Percentiles rank a stretch among this genome's conserved stretches.
phyloP scores from a whole-genome alignment of 1,139 yeast species.

The Zygoascus hellenicus region DNA sequence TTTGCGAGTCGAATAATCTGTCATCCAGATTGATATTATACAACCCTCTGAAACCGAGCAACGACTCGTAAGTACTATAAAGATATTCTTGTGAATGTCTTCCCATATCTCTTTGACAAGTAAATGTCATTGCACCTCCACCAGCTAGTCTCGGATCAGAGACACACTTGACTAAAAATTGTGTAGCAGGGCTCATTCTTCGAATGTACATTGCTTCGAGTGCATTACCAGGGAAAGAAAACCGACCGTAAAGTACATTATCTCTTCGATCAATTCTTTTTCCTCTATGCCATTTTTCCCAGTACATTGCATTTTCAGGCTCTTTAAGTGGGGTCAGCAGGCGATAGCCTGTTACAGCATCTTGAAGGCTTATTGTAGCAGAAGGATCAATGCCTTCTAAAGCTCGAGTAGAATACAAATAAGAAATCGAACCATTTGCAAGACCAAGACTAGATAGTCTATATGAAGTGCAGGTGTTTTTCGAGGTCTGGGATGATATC shows the following conservation, averaged over 20 bases:
- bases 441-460: constrained; percentile 61
- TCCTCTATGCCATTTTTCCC: constrained; percentile 33
- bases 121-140: constrained; percentile 57
- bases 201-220: constrained; percentile 85
- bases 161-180: constrained; percentile 66
- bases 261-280: constrained; percentile 29
- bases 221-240: constrained; percentile 83
- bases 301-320: constrained; percentile 22
- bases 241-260: constrained; percentile 65
- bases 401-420: constrained; percentile 64
- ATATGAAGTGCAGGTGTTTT: constrained; percentile 67
- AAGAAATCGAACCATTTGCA: constrained; percentile 79
- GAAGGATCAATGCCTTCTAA: constrained; percentile 50
- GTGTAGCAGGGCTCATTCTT: constrained; percentile 54
- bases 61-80: constrained; percentile 82
- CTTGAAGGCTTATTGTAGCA: constrained; percentile 53
- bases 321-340: constrained; percentile 46
- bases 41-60: constrained; percentile 76
- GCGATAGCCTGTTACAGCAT: constrained; percentile 73
- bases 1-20: constrained; percentile 23
- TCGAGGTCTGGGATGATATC: constrained; percentile 67
- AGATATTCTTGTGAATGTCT: constrained; percentile 68
- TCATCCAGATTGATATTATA: constrained; percentile 53
- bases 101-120: constrained; percentile 63
- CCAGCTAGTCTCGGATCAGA: constrained; percentile 60